Evolutionary conservation across 768 basidiomycete genomes (phyloP), one percentile per base, ranked within the genome.

Genomic region (Amanita pallidorosea): DNA sequence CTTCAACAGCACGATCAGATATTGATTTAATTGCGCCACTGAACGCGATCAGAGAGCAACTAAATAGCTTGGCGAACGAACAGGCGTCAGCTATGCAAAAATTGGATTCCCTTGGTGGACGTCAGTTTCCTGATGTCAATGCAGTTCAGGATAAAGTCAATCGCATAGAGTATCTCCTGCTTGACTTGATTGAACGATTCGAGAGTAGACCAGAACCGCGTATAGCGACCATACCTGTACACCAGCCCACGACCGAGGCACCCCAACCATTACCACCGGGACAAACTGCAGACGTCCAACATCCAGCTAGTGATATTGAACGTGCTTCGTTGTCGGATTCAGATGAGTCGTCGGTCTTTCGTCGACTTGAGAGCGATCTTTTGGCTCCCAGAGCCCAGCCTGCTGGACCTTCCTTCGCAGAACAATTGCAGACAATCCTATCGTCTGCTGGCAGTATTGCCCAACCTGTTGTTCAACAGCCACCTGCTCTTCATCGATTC

Each of bases 351-450:
- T 49, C 50, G 17, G 34, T 51, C 25, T 35, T 51, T 36, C 50
- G 50, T 25, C 42, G 22, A 36, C 15, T 51, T 31, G 50, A 51
- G 18, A 42, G 49, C 23, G 38, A 50, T 7, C 42, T 51, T 18
- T 18, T 45, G 23, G 34, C 50, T 36, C 43, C 41, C 4, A 43
- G 42, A 36, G 34, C 29, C 15, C 50, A 45, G n/a, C 72, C 71
- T 5, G 56, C 70, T 25, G 76, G 75, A 7, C 75, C 69, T 4
- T 76, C 82, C 0, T 65, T 86, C 34, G 76, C 77, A 7, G 74
- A 83, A 45, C 75, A 79, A 48, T 62, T 87, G 4, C 75, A 80
- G 52, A 79, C 81, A 7, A 71, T 86, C 31, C 57, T 87, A 23
- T 72, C 74, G n/a, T 60, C 77, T 9, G 70, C 67, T 7, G 66